Base-by-base conservation (phyloP, 2,329 filamentous ascomycete species). In the Pochonia chlamydosporia region DNA sequence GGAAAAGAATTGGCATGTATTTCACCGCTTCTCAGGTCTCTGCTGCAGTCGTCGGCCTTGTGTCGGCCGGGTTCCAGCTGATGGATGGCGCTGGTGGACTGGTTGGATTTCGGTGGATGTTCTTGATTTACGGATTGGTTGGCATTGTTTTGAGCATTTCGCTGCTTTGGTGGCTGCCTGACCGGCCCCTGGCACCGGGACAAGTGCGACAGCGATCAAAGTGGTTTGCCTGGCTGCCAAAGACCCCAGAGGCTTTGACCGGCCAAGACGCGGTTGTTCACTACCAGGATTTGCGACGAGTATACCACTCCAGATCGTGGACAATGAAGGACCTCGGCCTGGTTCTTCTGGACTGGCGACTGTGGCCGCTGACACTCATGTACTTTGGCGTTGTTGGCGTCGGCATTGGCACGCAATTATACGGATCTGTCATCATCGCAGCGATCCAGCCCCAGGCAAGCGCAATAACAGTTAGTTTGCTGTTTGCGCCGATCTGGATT, bases 321-420 rank as follows among this genome's bases (percentile, higher is more conserved):
- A 83, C 73, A 1, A 55, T 87, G 51, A 79, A 71, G 46, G 89
- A 96, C 55, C 72, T 96, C 1, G 70, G 72, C 21, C 69, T 72
- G 21, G 87, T 95, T 2, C 69, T 95, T 25, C 73, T 87, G 30
- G 90, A 96, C 66, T 95, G 89, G 90, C 81, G 89, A 3, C 74
- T 95, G 16, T 96, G 89, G 86, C 90, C 90, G 2, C 67, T 96
- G 54, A 76, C 85, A 1, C 61, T 95, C 45, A 96, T 96, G 90
- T 96, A 96, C 68, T 95, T 96, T 68, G 90, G 90, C 18, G 90
- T 96, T 3, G 90, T 96, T 1, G 90, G 90, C 20, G 90, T 95
- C 3, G 90, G 90, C 8, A 95, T 95, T 52, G 90, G 89, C 39
- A 90, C 89, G 1, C 89, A 95, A 67, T 81, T 87, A 40, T 96